Evolutionary conservation across 73 alveolate species (phyloP).

Genomic region (Loxodes magnus): DNA sequence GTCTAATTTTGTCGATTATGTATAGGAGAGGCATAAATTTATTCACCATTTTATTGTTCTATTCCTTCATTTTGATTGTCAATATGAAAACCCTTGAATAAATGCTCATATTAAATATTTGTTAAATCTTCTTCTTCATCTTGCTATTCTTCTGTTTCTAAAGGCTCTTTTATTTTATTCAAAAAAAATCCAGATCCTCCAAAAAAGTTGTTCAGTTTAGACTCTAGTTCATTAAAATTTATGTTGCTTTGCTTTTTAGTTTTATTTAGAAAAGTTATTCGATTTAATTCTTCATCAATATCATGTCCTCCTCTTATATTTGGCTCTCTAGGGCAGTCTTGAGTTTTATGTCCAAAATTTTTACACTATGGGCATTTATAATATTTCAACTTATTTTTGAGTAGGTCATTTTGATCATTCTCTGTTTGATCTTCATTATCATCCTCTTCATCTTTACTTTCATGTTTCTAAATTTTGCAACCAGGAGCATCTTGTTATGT

Average conservation of each 20-base stretch:
- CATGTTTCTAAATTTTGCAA: slow-evolving; percentile 49
- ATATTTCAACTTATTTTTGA: slow-evolving; percentile 15
- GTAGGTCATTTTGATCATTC: slow-evolving; percentile 11
- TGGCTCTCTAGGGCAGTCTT: slow-evolving; percentile 58
- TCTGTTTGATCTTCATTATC: slow-evolving; percentile 24
- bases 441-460: slow-evolving; percentile 54
- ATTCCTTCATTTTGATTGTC: too few species aligned
- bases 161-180: too few species aligned
- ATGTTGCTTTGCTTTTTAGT: background rate
- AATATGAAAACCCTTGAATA: too few species aligned
- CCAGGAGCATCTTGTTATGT: slow-evolving; percentile 39
- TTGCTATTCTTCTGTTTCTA: too few species aligned
- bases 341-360: slow-evolving; percentile 34
- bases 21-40: too few species aligned
- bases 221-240: too few species aligned
- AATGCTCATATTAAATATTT: too few species aligned
- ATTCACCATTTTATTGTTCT: too few species aligned
- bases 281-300: slow-evolving; percentile 23
- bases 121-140: too few species aligned
- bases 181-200: too few species aligned
- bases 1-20: too few species aligned
- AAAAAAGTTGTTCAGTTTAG: too few species aligned
- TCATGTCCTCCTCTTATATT: slow-evolving; percentile 25
- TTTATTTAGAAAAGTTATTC: slow-evolving; percentile 17
- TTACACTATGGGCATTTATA: slow-evolving; percentile 42